A percentile compares a stretch with the other conserved stretches of the same genome.
phyloP scores from a whole-genome alignment of 2,329 filamentous ascomycete species.

The Aspergillus quadricinctus region DNA sequence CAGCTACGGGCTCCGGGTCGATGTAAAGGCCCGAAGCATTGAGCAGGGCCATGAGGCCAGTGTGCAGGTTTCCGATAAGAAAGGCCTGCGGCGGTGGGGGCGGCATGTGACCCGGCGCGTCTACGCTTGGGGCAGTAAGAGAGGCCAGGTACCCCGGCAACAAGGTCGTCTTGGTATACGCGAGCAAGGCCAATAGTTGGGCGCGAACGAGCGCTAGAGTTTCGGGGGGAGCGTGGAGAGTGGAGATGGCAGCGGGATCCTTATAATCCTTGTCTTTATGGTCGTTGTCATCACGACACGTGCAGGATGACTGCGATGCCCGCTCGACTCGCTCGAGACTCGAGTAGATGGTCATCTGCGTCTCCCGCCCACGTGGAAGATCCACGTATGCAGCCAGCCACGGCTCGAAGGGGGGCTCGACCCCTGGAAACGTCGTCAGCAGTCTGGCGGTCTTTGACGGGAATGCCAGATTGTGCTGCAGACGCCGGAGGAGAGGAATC shows the following conservation, averaged over 20 bases:
- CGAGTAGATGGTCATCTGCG: conserved; percentile 40
- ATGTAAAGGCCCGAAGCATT: conserved; percentile 15
- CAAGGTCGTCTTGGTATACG: conserved; percentile 21
- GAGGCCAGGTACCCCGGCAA: conserved; percentile 24
- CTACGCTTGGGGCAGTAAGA: conserved; percentile 1
- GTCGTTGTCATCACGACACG: no score
- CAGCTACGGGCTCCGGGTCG: conserved; percentile 9
- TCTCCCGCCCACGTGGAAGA: conserved; percentile 35
- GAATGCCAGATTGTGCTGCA: conserved; percentile 34
- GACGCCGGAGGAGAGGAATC: conserved; percentile 33
- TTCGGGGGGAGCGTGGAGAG: conserved; percentile 7
- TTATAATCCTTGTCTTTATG: conserved; percentile 4
- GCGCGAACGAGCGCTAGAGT: conserved; percentile 15
- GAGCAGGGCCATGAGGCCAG: conserved; percentile 28
- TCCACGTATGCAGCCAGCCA: conserved; percentile 42
- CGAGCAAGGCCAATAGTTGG: conserved; percentile 27
- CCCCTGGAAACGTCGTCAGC: conserved; percentile 29
- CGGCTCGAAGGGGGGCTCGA: conserved; percentile 13
- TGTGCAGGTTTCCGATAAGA: conserved; percentile 36
- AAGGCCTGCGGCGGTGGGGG: conserved; percentile 26
- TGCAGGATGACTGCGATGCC: no score
- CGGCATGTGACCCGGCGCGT: conserved; percentile 16
- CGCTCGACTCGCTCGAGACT: conserved; percentile 41
- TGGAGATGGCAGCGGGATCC: conserved; percentile 4
- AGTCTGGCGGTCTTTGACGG: conserved; percentile 29